A percentile compares a stretch with the other conserved stretches of the same genome.
These are phyloP conservation scores for Gossypium trilobum DNA, from an alignment of 441 rosid genomes.

Conservation along the genomic window DNA sequence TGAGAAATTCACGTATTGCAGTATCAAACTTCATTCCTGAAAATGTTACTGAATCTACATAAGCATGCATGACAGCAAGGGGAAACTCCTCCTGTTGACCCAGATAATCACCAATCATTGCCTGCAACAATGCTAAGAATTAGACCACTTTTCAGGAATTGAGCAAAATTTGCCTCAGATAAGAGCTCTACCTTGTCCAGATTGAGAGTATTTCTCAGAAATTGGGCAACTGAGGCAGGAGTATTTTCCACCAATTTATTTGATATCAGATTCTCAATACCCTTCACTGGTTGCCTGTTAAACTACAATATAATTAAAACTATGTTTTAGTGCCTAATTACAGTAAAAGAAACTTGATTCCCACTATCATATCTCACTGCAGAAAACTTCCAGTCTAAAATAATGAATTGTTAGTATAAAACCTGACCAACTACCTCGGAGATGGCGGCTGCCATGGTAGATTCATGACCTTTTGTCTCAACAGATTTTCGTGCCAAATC, in stretches of 20 bases:
- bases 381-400: neutral
- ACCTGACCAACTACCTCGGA: slow-evolving; percentile 49
- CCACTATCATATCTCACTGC: neutral
- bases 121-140: slow-evolving; percentile 52
- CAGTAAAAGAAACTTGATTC: neutral
- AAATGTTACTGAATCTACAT: slow-evolving; percentile 83
- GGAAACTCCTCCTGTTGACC: slow-evolving; percentile 98
- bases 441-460: slow-evolving; percentile 85
- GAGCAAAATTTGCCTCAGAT: slow-evolving; percentile 13
- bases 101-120: slow-evolving; percentile 89
- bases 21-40: slow-evolving; percentile 80
- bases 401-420: neutral
- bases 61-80: slow-evolving; percentile 96
- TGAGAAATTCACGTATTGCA: slow-evolving; percentile 88
- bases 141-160: slow-evolving; percentile 21
- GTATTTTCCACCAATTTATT: slow-evolving; percentile 77
- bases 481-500: slow-evolving; percentile 44
- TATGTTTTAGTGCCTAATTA: slow-evolving; percentile 7
- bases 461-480: slow-evolving; percentile 88
- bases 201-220: slow-evolving; percentile 62
- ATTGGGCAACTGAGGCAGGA: slow-evolving; percentile 79
- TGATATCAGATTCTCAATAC: slow-evolving; percentile 61
- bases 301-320: slow-evolving; percentile 48
- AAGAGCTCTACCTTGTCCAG: slow-evolving; percentile 66
- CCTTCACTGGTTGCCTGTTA: slow-evolving; percentile 79